Conservation (phyloP, 2,329 filamentous ascomycete genomes). For the Fusarium sp. region DNA sequence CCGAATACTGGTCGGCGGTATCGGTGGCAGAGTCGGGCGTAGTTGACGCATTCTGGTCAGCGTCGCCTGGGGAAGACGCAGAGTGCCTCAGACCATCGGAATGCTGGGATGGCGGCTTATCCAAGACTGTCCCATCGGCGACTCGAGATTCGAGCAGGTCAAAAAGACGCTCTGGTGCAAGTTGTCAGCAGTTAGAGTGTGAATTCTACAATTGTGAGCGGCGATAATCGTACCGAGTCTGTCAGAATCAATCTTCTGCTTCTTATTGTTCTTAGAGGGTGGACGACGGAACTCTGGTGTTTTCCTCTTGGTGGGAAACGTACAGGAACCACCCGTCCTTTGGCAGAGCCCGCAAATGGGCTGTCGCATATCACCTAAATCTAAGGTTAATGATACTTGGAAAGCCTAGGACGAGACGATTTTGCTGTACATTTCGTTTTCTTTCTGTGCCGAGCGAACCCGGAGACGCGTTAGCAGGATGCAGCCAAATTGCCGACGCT, state of each 20-base stretch:
- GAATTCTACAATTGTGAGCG: not conserved
- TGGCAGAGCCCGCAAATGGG: conserved; percentile 3
- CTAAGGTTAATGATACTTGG: not conserved
- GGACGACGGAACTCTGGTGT: not conserved
- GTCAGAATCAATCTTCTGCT: not conserved
- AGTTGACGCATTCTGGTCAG: too few species aligned
- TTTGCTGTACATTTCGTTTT: not conserved
- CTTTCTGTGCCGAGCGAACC: not conserved
- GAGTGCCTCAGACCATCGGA: not conserved
- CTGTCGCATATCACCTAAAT: conserved; percentile 4
- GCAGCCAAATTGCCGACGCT: not conserved
- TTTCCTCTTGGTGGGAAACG: conserved; percentile 11
- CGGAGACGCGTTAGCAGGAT: not conserved
- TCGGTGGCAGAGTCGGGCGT: too few species aligned
- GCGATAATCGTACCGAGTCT: conserved; percentile 2
- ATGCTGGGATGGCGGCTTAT: not conserved
- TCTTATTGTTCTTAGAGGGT: not conserved
- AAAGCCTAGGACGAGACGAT: not conserved
- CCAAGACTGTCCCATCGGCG: not conserved
- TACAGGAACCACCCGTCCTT: conserved; percentile 6
- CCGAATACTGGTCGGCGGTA: too few species aligned
- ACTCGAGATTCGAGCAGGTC: conserved; percentile 6
- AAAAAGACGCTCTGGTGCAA: conserved; percentile 1
- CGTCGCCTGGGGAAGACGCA: too few species aligned
- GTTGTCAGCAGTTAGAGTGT: not conserved